Evolutionary conservation across 1,139 yeast species (phyloP).

Genomic region (Sugiyamaella novakii): DNA sequence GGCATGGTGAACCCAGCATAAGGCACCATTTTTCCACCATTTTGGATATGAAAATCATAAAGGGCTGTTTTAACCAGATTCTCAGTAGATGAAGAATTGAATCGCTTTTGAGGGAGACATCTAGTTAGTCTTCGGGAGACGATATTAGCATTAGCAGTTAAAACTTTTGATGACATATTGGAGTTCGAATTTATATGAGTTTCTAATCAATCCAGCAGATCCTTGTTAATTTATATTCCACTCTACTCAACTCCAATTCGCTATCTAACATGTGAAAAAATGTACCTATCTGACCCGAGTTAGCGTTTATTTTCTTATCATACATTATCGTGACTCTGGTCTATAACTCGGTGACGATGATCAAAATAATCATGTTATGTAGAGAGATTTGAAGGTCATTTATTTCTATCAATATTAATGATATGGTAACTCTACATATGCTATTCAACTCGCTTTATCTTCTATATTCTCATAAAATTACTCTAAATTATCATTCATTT

Average conservation of each 20-base stretch:
- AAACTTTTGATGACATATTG: not conserved
- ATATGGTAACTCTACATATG: too few species aligned
- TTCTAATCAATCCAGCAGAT: too few species aligned
- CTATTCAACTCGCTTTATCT: too few species aligned
- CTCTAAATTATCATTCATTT: too few species aligned
- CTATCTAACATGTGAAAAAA: not conserved
- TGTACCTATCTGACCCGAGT: constrained; percentile 7
- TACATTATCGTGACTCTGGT: constrained; percentile 8
- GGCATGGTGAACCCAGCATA: constrained; percentile 98
- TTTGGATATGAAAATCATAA: constrained; percentile 71
- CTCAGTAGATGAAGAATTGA: constrained; percentile 27
- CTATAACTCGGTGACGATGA: constrained; percentile 1
- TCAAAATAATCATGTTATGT: too few species aligned
- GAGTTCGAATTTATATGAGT: too few species aligned
- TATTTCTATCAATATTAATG: too few species aligned
- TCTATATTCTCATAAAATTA: too few species aligned
- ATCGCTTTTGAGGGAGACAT: constrained; percentile 14
- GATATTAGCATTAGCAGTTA: not conserved
- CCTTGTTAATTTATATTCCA: too few species aligned
- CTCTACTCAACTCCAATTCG: too few species aligned
- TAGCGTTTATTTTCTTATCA: constrained; percentile 1
- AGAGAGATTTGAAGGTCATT: too few species aligned
- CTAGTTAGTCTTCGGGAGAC: constrained; percentile 5
- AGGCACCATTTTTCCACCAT: constrained; percentile 90
- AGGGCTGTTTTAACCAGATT: constrained; percentile 68